Evolutionary conservation across 2,329 filamentous ascomycete genomes (phyloP), one percentile per base, ranked within the genome.

Genomic region (Pestalotiopsis sp.): DNA sequence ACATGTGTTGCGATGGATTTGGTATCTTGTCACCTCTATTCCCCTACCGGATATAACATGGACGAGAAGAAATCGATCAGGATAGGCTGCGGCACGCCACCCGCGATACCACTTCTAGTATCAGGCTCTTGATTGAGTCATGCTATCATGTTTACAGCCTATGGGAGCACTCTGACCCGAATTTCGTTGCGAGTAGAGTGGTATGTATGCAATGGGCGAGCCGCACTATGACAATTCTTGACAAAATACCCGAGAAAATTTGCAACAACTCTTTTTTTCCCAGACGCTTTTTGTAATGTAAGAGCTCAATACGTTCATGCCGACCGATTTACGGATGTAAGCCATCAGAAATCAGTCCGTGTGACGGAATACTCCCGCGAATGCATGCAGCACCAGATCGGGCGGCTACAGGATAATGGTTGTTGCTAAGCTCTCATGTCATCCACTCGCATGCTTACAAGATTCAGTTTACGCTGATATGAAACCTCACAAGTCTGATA

Each of bases 31-130:
- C 20, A 7, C 17, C 3, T 63, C 38, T 41, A 41, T 63, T 5
- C 4, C 17, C 39, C 61, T 23, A 11, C 20, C 61, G 61, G 61
- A 64, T 36, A 64, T 64, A 64, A 64, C 14, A 41, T 27, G 61
- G 61, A 12, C 17, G 7, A 45, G n/a, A 20, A 13, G 41, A 49
- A 64, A 13, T 11, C 13, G 39, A 27, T 25, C 13, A 7, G 20
- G 27, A 27, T 38, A 39, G 23, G 61, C 38, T 31, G 20, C 25
- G 12, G 13, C 14, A 64, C 20, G 39, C 61, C 41, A 64, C 31
- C 41, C 39, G 38, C 25, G 4, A 49, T 64, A 45, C 61, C 61
- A 11, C 13, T 41, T 64, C 17, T 17, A 45, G 61, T 13, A 17
- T 20, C 39, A 39, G n/a, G 17, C 36, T 49, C 38, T 64, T 23